A percentile compares a stretch with the other conserved stretches of the same genome.
These are phyloP conservation scores for Betula pendula DNA, from an alignment of 306 rosid genomes.

Conservation along the genomic window DNA sequence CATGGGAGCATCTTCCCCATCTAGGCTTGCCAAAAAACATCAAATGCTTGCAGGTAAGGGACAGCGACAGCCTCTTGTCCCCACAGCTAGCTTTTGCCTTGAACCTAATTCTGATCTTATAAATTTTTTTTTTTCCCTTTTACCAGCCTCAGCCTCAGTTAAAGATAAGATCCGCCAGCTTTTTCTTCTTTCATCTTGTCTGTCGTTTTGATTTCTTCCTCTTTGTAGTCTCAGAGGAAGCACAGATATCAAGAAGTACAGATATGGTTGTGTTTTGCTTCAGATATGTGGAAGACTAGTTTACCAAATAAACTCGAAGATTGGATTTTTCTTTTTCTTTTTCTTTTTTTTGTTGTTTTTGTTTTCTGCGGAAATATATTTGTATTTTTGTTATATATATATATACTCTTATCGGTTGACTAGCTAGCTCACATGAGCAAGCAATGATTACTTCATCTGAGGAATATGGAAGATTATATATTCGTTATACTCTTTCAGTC, in stretches of 20 bases:
- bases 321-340: background rate
- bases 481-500: background rate
- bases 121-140: background rate
- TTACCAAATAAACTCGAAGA: background rate
- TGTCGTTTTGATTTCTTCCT: background rate
- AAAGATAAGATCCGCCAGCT: background rate
- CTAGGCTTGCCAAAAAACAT: conserved; percentile 25
- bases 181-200: background rate
- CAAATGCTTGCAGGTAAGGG: conserved; percentile 28
- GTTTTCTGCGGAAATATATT: background rate
- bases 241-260: conserved; percentile 5
- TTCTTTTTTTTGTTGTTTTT: too few species aligned
- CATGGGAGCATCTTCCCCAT: conserved; percentile 6
- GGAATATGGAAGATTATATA: background rate
- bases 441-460: background rate
- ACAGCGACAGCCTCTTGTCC: conserved; percentile 37
- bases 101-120: background rate
- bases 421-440: background rate
- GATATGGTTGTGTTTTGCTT: too few species aligned
- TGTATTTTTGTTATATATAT: background rate
- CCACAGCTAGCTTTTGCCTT: conserved; percentile 16
- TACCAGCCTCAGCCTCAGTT: background rate
- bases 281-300: background rate
- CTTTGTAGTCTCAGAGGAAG: background rate
- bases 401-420: background rate